Conservation (phyloP, 352 stramenopile genomes). For the Globisporangium cylindrosporum region DNA sequence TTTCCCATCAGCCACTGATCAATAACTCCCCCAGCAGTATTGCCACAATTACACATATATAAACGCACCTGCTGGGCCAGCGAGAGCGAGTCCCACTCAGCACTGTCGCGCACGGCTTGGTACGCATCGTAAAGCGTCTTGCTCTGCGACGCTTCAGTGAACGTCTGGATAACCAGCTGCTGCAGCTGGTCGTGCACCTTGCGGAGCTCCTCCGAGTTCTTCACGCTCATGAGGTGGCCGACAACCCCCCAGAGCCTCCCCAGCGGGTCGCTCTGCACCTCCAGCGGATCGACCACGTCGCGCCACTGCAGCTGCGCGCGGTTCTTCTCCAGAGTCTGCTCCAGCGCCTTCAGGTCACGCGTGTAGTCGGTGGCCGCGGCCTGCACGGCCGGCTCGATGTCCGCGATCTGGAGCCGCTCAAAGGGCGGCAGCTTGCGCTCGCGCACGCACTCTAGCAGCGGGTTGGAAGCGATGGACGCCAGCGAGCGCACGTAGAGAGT, state of each 20-base stretch:
- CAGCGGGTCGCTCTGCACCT: conserved; percentile 91
- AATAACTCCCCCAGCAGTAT: neutral
- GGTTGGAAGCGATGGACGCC: conserved; percentile 25
- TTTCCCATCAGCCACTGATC: neutral
- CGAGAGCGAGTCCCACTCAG: conserved; percentile 52
- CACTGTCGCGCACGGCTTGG: conserved; percentile 64
- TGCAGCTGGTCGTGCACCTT: conserved; percentile 92
- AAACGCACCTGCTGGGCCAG: conserved; percentile 54
- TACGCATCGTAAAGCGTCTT: conserved; percentile 92
- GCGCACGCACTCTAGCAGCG: conserved; percentile 53
- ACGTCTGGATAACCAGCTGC: conserved; percentile 92
- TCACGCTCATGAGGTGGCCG: conserved; percentile 95
- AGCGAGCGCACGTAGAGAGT: conserved; percentile 7
- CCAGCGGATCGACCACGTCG: conserved; percentile 90
- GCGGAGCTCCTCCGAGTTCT: conserved; percentile 94
- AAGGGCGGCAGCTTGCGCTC: conserved; percentile 69
- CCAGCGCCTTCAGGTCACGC: conserved; percentile 45
- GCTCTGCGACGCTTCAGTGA: conserved; percentile 92
- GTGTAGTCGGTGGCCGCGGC: conserved; percentile 49
- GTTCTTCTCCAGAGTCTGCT: conserved; percentile 28
- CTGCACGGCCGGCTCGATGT: conserved; percentile 63
- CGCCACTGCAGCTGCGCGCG: conserved; percentile 59
- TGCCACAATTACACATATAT: neutral
- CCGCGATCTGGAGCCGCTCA: conserved; percentile 48
- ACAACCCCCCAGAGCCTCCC: conserved; percentile 94